These are phyloP conservation scores for Tanacetum coccineum DNA, from an alignment of 129 eudicot species.

Conservation along the genomic window DNA sequence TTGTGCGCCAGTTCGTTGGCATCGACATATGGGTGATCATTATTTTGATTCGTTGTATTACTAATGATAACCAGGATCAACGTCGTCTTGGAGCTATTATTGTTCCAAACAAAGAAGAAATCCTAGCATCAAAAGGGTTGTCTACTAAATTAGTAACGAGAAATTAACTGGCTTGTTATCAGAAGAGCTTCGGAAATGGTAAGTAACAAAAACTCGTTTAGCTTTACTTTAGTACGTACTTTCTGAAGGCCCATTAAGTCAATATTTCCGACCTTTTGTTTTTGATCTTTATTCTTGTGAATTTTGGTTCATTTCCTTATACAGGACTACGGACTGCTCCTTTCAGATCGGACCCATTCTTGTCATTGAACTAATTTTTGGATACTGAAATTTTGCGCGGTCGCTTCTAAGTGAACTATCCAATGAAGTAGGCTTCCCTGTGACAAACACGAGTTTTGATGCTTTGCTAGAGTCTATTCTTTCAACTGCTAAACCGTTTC, in stretches of 20 bases:
- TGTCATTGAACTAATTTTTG: no score
- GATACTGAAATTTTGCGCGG: no score
- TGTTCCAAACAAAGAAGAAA: constrained; percentile 94
- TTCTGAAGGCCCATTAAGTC: not conserved
- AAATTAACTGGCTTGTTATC: constrained; percentile 46
- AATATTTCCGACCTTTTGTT: not conserved
- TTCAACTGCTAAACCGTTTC: no score
- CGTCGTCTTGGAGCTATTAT: constrained; percentile 96
- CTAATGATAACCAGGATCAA: constrained; percentile 55
- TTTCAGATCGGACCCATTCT: constrained; percentile 90
- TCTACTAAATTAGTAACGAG: constrained; percentile 53
- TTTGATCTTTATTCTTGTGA: not conserved
- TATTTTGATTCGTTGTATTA: constrained; percentile 5
- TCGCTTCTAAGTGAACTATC: no score
- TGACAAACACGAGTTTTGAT: no score
- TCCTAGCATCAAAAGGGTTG: constrained; percentile 35
- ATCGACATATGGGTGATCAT: not conserved
- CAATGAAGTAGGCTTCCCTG: no score
- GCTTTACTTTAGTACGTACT: not conserved
- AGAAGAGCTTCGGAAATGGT: constrained; percentile 81
- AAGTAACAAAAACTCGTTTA: constrained; percentile 48
- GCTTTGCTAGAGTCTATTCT: no score
- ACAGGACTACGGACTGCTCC: constrained; percentile 88
- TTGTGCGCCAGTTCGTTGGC: not conserved
- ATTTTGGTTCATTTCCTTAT: not conserved